phyloP scores from a whole-genome alignment of 208 protist species.

The Leishmania lainsoni region DNA sequence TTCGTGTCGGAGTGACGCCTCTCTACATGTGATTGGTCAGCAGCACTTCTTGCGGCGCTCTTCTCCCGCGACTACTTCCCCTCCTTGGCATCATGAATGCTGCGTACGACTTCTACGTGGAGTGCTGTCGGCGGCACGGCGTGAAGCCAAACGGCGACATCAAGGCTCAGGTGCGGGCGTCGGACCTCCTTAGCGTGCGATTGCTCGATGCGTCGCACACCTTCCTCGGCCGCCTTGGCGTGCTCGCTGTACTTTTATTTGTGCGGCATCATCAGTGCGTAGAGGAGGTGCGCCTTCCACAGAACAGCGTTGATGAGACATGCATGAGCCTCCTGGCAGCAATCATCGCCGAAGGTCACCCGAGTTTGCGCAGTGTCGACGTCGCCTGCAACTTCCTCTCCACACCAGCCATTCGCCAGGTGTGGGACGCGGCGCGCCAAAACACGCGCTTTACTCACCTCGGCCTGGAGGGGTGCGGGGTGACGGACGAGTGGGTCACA shows the following conservation, averaged over 20 bases:
- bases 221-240: constrained; percentile 72
- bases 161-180: constrained; percentile 45
- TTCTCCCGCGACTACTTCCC: not conserved
- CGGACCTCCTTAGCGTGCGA: constrained; percentile 52
- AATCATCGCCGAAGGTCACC: constrained; percentile 51
- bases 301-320: constrained; percentile 64
- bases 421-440: constrained; percentile 64
- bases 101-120: constrained; percentile 48
- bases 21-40: not conserved
- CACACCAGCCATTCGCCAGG: constrained; percentile 56
- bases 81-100: constrained; percentile 16
- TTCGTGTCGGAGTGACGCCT: not conserved
- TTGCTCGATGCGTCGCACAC: constrained; percentile 75
- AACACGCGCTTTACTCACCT: constrained; percentile 45
- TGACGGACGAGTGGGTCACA: constrained; percentile 66
- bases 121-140: constrained; percentile 63
- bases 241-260: constrained; percentile 74
- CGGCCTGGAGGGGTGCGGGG: constrained; percentile 48
- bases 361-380: constrained; percentile 56
- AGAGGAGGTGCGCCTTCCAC: constrained; percentile 50
- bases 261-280: constrained; percentile 63
- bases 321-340: constrained; percentile 70
- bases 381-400: constrained; percentile 71
- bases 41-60: not conserved
- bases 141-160: constrained; percentile 79